These are phyloP conservation scores for Mollisiaceae sp. DNA, from an alignment of 2,329 filamentous ascomycete genomes.

Conservation along the genomic window DNA sequence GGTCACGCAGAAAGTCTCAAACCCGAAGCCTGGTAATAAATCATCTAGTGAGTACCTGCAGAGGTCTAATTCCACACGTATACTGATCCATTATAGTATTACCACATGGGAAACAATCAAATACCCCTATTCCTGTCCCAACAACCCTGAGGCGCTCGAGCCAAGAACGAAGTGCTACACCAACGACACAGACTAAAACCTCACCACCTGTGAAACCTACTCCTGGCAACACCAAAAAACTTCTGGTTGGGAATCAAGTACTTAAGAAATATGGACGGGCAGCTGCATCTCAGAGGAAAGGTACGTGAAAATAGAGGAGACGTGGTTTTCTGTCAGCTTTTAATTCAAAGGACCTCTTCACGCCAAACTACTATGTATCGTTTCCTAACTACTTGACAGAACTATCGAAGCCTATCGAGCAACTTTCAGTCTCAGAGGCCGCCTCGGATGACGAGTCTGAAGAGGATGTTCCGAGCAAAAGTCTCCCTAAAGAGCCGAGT, in stretches of 20 bases:
- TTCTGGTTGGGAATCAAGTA: background rate
- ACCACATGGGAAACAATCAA: background rate
- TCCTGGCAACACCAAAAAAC: background rate
- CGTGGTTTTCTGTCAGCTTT: background rate
- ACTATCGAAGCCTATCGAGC: conserved; percentile 2
- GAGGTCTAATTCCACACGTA: background rate
- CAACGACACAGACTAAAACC: conserved; percentile 2
- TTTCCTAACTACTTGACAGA: conserved; percentile 7
- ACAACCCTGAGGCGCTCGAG: conserved; percentile 1
- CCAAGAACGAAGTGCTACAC: conserved; percentile 19
- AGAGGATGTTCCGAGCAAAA: conserved; percentile 26
- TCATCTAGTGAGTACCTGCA: background rate
- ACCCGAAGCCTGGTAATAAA: background rate
- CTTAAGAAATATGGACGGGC: conserved; percentile 11
- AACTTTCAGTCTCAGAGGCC: background rate
- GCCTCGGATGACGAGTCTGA: conserved; percentile 10
- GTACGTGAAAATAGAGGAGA: background rate
- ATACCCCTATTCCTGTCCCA: conserved; percentile 18
- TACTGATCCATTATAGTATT: conserved; percentile 6
- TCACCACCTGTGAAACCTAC: conserved; percentile 6
- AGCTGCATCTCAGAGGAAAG: background rate
- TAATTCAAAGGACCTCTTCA: background rate
- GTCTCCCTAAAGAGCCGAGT: conserved; percentile 1
- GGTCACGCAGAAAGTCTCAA: background rate
- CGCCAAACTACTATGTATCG: background rate